phyloP scores from a whole-genome alignment of 345 rosid species.

The Brassica incana region DNA sequence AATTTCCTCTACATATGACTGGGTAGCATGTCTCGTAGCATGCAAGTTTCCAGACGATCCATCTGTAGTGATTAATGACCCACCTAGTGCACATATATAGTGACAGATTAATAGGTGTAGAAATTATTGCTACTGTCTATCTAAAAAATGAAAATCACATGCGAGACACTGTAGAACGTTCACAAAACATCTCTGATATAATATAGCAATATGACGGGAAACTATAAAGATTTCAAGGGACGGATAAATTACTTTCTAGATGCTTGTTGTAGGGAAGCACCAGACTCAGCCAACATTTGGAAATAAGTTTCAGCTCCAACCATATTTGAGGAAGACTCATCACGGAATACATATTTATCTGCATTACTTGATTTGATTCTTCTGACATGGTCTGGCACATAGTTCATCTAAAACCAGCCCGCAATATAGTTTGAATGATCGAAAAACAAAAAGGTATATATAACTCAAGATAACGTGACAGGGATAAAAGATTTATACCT shows the following conservation, averaged over 20 bases:
- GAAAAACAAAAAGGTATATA: slow-evolving; percentile 11
- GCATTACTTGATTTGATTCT: slow-evolving; percentile 57
- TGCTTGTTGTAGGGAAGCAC: slow-evolving; percentile 65
- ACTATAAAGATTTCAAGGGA: slow-evolving; percentile 14
- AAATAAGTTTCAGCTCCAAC: slow-evolving; percentile 60
- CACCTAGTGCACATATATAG: slow-evolving; percentile 54
- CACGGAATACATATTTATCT: slow-evolving; percentile 53
- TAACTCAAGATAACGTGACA: slow-evolving; percentile 11
- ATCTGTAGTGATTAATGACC: slow-evolving; percentile 85
- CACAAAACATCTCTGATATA: background rate
- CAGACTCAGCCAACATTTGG: slow-evolving; percentile 59
- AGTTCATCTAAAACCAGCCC: slow-evolving; percentile 46
- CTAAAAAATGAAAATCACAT: slow-evolving; percentile 12
- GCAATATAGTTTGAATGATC: slow-evolving; percentile 26
- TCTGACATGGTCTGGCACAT: slow-evolving; percentile 42
- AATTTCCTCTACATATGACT: slow-evolving; percentile 52
- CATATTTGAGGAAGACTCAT: slow-evolving; percentile 52
- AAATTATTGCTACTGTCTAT: background rate
- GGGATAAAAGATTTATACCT: slow-evolving; percentile 44
- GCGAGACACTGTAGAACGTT: background rate
- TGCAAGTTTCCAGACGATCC: slow-evolving; percentile 95
- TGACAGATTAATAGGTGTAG: slow-evolving; percentile 3
- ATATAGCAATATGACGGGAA: background rate
- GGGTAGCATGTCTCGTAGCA: slow-evolving; percentile 71
- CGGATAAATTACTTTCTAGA: slow-evolving; percentile 60